phyloP scores from a whole-genome alignment of 2,329 filamentous ascomycete species.

The Alternaria consortialis region DNA sequence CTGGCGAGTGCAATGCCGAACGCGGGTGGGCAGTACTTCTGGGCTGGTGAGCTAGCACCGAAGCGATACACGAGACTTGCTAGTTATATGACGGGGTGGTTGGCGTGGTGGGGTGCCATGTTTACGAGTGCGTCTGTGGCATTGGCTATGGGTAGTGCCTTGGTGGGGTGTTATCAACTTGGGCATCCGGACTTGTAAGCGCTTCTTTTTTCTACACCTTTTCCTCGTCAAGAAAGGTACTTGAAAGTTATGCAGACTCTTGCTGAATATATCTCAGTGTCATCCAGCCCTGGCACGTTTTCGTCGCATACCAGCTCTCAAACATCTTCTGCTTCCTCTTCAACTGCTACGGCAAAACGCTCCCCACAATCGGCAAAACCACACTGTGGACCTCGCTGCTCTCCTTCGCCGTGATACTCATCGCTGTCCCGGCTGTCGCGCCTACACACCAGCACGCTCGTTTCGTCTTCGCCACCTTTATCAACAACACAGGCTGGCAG shows the following conservation, averaged over 20 bases:
- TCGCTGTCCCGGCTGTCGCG: constrained; percentile 58
- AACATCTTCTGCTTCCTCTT: constrained; percentile 61
- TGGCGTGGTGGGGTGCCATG: constrained; percentile 64
- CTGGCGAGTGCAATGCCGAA: constrained; percentile 61
- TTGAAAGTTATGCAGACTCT: neutral
- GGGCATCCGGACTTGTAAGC: constrained; percentile 62
- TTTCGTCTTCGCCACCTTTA: constrained; percentile 63
- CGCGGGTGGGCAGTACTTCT: constrained; percentile 63
- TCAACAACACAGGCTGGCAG: constrained; percentile 61
- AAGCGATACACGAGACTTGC: constrained; percentile 56
- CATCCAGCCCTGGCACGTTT: constrained; percentile 49
- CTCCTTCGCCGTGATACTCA: constrained; percentile 60
- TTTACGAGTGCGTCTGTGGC: constrained; percentile 64
- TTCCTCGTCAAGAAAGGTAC: neutral
- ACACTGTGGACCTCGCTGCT: constrained; percentile 58
- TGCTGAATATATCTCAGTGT: constrained; percentile 25
- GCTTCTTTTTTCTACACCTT: constrained; percentile 6
- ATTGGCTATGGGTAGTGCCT: constrained; percentile 58
- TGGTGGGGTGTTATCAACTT: constrained; percentile 63
- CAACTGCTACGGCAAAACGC: constrained; percentile 55
- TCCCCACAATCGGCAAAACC: constrained; percentile 53
- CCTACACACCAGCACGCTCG: constrained; percentile 56
- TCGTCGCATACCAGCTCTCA: constrained; percentile 58
- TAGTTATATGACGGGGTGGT: constrained; percentile 61
- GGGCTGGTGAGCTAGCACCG: constrained; percentile 60